Evolutionary conservation across 257 asterid genomes (phyloP), one percentile per base, ranked within the genome.

Genomic region (Primulina huaijiensis): DNA sequence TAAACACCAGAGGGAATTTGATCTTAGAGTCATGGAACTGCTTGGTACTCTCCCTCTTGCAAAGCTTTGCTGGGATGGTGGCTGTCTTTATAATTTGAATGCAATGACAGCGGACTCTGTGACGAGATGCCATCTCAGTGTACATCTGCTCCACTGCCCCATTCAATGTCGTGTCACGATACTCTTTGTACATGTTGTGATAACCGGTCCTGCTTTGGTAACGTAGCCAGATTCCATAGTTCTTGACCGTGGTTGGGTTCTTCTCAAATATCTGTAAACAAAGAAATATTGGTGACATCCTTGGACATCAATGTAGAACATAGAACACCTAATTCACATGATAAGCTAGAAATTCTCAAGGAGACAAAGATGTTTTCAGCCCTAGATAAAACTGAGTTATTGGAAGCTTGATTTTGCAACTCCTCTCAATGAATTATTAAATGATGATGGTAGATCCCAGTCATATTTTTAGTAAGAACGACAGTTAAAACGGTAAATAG

Each of bases 91-190:
- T 83, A 7, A 83, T 83, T 23, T 80, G 88, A 37, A 83, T 83
- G 76, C 88, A 83, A 60, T 83, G 88, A 20, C 31, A 63, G 52
- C 82, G 85, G 38, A 83, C 88, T 67, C 88, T 83, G 83, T 83
- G 88, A 21, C 88, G 85, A 12, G 88, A 83, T 25, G 88, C 88
- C 88, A 83, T 83, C 74, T 83, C 87, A 0, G 81, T 83, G 85
- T 83, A 83, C 87, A 83, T 83, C 37, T 83, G 87, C 76, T 83
- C 85, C 4, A 83, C 87, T 16, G 58, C 87, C 1, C 87, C 87
- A 9, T 83, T 83, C 75, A 83, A 72, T 19, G 88, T 80, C 33
- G 85, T 83, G 30, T 83, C 85, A 34, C 87, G 87, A 80, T 80
- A 83, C 81, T 83, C 87, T 73, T 82, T 79, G 82, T 83, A 83